Evolutionary conservation across 139 green algal species (phyloP).

Genomic region (Chlamydomonas sp.): DNA sequence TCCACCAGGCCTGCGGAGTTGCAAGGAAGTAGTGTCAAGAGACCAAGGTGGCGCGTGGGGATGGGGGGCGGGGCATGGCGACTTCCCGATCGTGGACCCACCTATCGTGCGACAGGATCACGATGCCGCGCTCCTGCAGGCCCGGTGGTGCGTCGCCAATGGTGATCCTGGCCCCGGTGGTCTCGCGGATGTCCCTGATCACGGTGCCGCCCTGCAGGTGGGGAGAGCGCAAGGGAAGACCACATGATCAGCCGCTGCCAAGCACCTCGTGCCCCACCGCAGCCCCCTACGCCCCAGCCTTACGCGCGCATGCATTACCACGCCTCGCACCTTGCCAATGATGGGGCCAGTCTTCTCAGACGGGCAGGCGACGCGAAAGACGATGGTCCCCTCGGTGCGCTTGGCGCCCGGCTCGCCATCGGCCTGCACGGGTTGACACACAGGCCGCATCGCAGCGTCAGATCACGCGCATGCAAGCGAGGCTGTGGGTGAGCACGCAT

Average conservation of each 20-base stretch:
- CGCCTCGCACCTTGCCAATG: slow-evolving; percentile 15
- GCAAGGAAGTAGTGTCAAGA: neutral
- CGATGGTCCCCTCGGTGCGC: too few relatives aligned
- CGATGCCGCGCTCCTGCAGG: slow-evolving; percentile 9
- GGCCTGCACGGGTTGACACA: too few relatives aligned
- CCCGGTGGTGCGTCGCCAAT: slow-evolving; percentile 14
- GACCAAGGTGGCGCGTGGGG: neutral
- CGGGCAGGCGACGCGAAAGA: slow-evolving; percentile 3
- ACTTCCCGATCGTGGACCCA: neutral
- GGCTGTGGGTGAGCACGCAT: too few relatives aligned
- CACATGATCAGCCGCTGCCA: neutral
- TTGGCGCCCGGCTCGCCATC: too few relatives aligned
- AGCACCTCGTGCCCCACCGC: neutral
- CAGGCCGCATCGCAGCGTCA: too few relatives aligned
- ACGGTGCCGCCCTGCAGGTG: slow-evolving; percentile 21
- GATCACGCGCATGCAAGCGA: too few relatives aligned
- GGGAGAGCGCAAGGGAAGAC: neutral
- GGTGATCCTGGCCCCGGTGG: slow-evolving; percentile 17
- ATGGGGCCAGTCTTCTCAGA: slow-evolving; percentile 5
- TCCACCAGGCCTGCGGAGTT: slow-evolving; percentile 10
- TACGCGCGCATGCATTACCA: neutral
- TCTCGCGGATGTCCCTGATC: slow-evolving; percentile 14
- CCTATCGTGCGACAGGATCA: slow-evolving; percentile 12
- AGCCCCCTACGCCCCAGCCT: neutral
- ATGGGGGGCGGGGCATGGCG: neutral